Base-by-base conservation (phyloP, 495 filamentous ascomycete genomes). In the Penicillium lividum region DNA sequence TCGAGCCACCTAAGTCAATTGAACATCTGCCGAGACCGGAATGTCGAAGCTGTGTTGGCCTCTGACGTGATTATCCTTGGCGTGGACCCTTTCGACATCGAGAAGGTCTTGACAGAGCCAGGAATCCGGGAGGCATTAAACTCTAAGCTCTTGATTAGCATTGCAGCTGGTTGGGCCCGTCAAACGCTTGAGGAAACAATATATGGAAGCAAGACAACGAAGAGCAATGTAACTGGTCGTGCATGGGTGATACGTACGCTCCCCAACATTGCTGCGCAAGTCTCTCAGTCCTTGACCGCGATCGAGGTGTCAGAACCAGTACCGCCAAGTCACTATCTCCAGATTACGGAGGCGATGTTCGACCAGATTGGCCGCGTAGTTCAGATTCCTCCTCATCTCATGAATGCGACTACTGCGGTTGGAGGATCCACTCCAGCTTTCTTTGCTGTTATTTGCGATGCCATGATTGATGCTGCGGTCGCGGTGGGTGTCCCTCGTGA, bases 381-480 rank as follows among this genome's bases (percentile, higher is more conserved):
- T 3, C 67, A 68, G 15, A 62, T 80, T 5, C 64, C 66, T 0
- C 62, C 69, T 3, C 51, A 57, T 7, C 54, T 70, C 44, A 79
- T 79, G 68, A 73, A 77, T 57, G 71, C 67, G 3, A 68, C 67
- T 0, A 75, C 76, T 6, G 75, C 73, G 0, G 61, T 79, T 3
- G 73, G 67, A 3, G 76, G 76, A 0, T 78, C 75, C 0, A 75
- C 73, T 0, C 72, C 76, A 11, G 73, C 75, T 3, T 78, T 78
- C 53, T 72, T 77, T n/a, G 76, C 76, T 0, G 61, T 80, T 0
- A 72, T 77, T 27, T 66, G 71, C 30, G 77, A 80, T 53, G 75
- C 71, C 1, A 63, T 79, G 57, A 65, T 76, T 13, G 77, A 80
- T 57, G 77, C 71, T 0, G 75, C 75, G 3, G 76, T 80, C 29